Conservation (phyloP, 257 asterid species). For the Ligustrum vulgare region DNA sequence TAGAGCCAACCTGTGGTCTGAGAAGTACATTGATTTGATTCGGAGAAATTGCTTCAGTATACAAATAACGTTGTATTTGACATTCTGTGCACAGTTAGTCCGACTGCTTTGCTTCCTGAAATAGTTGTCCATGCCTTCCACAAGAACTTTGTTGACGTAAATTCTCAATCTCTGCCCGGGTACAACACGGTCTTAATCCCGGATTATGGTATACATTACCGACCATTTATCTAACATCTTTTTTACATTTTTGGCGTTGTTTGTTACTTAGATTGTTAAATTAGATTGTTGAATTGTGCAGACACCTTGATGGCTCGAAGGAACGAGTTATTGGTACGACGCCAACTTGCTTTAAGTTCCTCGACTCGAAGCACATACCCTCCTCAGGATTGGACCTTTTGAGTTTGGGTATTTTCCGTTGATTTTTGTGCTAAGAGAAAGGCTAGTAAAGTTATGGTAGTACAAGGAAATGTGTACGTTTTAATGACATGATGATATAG, state of each 20-base stretch:
- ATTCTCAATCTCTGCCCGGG: conserved; percentile 1
- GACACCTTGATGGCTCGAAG: conserved; percentile 52
- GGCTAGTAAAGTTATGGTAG: conserved; percentile 6
- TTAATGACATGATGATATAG: background rate
- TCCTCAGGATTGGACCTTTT: conserved; percentile 42
- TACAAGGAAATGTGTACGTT: conserved; percentile 27
- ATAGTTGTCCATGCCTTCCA: conserved; percentile 23
- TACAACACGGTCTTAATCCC: conserved; percentile 9
- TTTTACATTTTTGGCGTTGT: background rate
- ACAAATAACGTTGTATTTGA: background rate
- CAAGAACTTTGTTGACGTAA: background rate
- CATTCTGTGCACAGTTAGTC: conserved; percentile 30
- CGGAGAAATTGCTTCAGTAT: background rate
- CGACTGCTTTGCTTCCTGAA: conserved; percentile 30
- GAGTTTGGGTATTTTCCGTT: background rate
- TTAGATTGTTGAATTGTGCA: conserved; percentile 1
- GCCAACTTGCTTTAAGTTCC: conserved; percentile 25
- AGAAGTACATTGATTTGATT: too few species aligned
- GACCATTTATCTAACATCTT: background rate
- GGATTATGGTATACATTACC: conserved; percentile 38
- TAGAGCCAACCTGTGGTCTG: too few species aligned
- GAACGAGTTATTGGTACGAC: conserved; percentile 41
- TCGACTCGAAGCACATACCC: conserved; percentile 29
- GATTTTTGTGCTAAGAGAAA: background rate
- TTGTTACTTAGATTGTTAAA: background rate